phyloP scores from a whole-genome alignment of 1,139 yeast genomes.

The Pneumocystis canis region DNA sequence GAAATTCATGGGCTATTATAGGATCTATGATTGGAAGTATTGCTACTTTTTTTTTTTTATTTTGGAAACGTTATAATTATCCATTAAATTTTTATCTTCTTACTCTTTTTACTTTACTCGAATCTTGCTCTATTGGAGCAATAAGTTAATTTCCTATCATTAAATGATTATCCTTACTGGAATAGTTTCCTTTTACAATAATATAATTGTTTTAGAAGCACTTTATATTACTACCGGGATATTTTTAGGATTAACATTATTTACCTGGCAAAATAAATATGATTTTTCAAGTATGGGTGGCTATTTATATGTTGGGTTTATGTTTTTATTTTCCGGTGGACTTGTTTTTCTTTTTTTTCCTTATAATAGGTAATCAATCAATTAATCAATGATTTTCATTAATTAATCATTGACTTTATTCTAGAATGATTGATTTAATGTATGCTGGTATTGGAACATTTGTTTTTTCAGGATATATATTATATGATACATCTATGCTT shows the following conservation, averaged over 20 bases:
- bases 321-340: slow-evolving; percentile 62
- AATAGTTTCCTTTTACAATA: slow-evolving; percentile 42
- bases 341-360: slow-evolving; percentile 58
- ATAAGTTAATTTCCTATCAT: slow-evolving; percentile 22
- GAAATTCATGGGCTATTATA: slow-evolving; percentile 46
- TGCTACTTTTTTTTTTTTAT: slow-evolving; percentile 47
- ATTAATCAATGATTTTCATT: neutral
- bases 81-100: slow-evolving; percentile 48
- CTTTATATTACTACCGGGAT: slow-evolving; percentile 52
- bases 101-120: slow-evolving; percentile 55
- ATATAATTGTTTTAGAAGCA: slow-evolving; percentile 56
- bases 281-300: slow-evolving; percentile 68
- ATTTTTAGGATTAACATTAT: slow-evolving; percentile 58
- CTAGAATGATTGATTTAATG: slow-evolving; percentile 36
- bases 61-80: slow-evolving; percentile 46
- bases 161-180: neutral
- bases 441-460: slow-evolving; percentile 65
- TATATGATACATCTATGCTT: slow-evolving; percentile 70
- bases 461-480: slow-evolving; percentile 54
- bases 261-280: slow-evolving; percentile 72
- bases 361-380: slow-evolving; percentile 25
- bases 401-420: neutral
- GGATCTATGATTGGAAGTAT: slow-evolving; percentile 45
- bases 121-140: slow-evolving; percentile 59
- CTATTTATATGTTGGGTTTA: slow-evolving; percentile 42